Base-by-base conservation (phyloP, 1,284 basidiomycete genomes). In the Sphagnurus paluster region DNA sequence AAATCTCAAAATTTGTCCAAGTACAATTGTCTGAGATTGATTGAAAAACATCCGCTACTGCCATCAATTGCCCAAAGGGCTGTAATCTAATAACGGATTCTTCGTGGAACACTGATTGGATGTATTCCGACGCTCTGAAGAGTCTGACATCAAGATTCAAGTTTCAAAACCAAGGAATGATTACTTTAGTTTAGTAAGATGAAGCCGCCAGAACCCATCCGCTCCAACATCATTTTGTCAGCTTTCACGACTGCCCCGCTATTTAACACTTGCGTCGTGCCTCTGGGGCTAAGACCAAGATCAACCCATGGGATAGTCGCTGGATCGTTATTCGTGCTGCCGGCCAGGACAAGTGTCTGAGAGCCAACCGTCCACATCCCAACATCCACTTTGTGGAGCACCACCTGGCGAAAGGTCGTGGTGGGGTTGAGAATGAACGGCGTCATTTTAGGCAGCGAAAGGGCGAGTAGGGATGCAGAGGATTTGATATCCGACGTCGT, bases 401-500 rank as follows among this genome's bases (percentile, higher is more conserved):
- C 71, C 17, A 66, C 49, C 38, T 70, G 71, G 3, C 53, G 59
- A 57, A 71, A 69, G 2, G 58, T 57, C 2, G 67, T 66, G 2
- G 48, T 38, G 1, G 72, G 66, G 44, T 60, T 69, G 47, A 70
- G 54, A 45, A 76, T 69, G 57, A 68, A 74, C 0, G 67, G 58
- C 1, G 58, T 65, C 60, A 75, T 70, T 24, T 59, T 58, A 2
- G 65, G 63, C 14, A 66, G 36, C 1, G 66, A 49, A 6, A 51
- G 59, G 1, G 83, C 82, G 21, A 89, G 72, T 2, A 58, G 49
- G 0, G 82, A 82, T 0, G 81, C 74, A 4, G 76, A 72, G 1
- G 69, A 56, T 58, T 80, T 81, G 67, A 89, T 84, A 46, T 81
- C 78, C 2, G 67, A 52, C 0, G 80, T 63, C 0, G 81, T 84